Conservation (phyloP, 2,329 filamentous ascomycete species). For the Penicillium fuscoglaucum region DNA sequence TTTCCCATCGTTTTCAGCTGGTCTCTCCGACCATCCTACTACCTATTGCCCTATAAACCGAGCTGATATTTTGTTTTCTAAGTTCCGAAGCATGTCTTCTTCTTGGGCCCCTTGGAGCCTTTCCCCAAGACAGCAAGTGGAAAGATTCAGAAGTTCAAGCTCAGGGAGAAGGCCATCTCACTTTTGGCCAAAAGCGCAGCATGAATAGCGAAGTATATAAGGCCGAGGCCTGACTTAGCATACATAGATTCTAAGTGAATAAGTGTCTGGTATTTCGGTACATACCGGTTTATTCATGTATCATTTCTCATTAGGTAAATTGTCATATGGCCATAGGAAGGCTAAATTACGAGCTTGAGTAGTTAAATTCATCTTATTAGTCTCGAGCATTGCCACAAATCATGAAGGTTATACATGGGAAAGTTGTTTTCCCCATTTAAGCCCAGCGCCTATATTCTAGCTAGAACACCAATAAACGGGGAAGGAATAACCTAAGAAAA, state of each 20-base stretch:
- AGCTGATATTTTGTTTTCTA: not conserved
- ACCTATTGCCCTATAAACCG: not conserved
- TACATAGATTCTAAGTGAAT: not conserved
- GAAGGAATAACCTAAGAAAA: too few species aligned
- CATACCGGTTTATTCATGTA: not conserved
- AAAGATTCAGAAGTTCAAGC: slow-evolving; percentile 93
- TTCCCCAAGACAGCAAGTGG: slow-evolving; percentile 95
- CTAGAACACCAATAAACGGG: too few species aligned
- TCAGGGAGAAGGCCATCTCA: slow-evolving; percentile 65
- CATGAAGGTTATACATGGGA: not conserved
- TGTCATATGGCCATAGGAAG: not conserved
- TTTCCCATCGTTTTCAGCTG: not conserved
- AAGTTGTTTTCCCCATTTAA: too few species aligned
- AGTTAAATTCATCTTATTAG: not conserved
- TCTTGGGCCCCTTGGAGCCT: slow-evolving; percentile 58
- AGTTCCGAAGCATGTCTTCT: slow-evolving; percentile 89
- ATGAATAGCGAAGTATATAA: not conserved
- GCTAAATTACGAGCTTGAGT: not conserved
- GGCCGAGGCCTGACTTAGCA: not conserved
- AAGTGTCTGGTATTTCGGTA: not conserved
- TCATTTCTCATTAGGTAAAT: not conserved
- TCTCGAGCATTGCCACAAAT: not conserved
- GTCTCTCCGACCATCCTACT: not conserved
- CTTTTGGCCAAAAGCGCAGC: slow-evolving; percentile 41
- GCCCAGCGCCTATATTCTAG: too few species aligned